These are phyloP conservation scores for Chaetomium tenue DNA, from an alignment of 495 filamentous ascomycete genomes.

Conservation along the genomic window DNA sequence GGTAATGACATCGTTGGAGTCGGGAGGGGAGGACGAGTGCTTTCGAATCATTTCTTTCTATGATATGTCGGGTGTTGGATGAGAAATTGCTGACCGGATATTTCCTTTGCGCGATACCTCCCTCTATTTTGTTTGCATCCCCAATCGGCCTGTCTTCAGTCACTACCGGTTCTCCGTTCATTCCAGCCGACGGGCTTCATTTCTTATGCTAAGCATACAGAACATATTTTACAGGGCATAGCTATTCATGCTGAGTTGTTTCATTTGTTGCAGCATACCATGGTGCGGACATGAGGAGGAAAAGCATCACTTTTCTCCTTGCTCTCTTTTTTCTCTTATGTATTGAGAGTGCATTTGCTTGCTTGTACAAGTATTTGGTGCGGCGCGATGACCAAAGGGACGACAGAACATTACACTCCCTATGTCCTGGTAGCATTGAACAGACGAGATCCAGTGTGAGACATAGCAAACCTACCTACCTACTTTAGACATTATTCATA, in stretches of 20 bases:
- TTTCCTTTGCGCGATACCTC: background rate
- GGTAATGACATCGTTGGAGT: background rate
- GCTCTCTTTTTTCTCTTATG: background rate
- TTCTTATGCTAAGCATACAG: constrained; percentile 11
- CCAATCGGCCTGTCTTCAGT: background rate
- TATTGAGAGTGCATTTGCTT: constrained; percentile 4
- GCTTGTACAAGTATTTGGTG: background rate
- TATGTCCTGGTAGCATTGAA: too few species aligned
- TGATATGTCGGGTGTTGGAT: background rate
- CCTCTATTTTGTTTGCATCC: background rate
- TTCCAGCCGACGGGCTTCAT: background rate
- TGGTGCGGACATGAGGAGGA: constrained; percentile 11
- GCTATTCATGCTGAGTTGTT: constrained; percentile 4
- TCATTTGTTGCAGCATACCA: constrained; percentile 21
- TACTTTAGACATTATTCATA: background rate
- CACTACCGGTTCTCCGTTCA: background rate
- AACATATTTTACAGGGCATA: background rate
- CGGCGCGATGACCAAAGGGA: background rate
- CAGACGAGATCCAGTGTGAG: background rate
- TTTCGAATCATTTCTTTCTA: background rate
- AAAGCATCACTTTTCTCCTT: constrained; percentile 9
- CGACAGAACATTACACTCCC: too few species aligned
- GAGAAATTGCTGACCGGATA: background rate
- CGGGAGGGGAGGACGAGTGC: background rate
- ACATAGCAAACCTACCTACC: background rate